phyloP scores from a whole-genome alignment of 352 stramenopile species.

The Pythium guiyangense region DNA sequence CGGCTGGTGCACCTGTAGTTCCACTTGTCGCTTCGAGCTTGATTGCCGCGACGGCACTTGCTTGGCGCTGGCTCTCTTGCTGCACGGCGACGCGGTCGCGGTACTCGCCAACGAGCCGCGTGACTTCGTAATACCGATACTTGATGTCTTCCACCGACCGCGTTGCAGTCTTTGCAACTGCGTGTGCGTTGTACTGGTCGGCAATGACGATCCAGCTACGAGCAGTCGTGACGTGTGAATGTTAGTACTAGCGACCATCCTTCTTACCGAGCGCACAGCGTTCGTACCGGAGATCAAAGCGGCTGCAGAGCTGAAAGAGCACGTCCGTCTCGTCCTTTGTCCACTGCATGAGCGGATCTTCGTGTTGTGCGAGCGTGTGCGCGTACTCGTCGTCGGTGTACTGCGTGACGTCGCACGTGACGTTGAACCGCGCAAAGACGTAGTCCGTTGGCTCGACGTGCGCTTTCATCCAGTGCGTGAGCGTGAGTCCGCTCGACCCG shows the following conservation, averaged over 20 bases:
- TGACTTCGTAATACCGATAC: constrained; percentile 66
- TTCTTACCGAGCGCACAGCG: no score
- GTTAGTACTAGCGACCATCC: no score
- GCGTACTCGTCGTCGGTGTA: constrained; percentile 59
- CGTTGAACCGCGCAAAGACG: constrained; percentile 66
- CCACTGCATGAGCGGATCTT: constrained; percentile 54
- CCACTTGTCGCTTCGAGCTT: no score
- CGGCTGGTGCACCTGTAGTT: no score
- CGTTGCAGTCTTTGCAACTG: constrained; percentile 25
- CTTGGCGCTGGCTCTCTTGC: no score
- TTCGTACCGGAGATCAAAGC: constrained; percentile 39
- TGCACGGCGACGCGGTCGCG: no score
- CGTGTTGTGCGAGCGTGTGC: constrained; percentile 26
- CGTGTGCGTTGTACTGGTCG: constrained; percentile 50
- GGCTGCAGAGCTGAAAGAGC: constrained; percentile 43
- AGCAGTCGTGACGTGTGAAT: no score
- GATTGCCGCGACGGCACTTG: no score
- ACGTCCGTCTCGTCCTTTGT: constrained; percentile 59
- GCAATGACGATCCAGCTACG: constrained; percentile 61
- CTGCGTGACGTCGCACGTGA: constrained; percentile 40
- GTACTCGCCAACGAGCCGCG: constrained; percentile 36
- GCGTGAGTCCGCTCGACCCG: constrained; percentile 31
- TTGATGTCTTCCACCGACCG: constrained; percentile 67
- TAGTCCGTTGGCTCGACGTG: constrained; percentile 52
- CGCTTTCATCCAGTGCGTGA: constrained; percentile 64